These are phyloP conservation scores for Cyphellophora europaea DNA, from an alignment of 2,329 filamentous ascomycete species.

Conservation along the genomic window DNA sequence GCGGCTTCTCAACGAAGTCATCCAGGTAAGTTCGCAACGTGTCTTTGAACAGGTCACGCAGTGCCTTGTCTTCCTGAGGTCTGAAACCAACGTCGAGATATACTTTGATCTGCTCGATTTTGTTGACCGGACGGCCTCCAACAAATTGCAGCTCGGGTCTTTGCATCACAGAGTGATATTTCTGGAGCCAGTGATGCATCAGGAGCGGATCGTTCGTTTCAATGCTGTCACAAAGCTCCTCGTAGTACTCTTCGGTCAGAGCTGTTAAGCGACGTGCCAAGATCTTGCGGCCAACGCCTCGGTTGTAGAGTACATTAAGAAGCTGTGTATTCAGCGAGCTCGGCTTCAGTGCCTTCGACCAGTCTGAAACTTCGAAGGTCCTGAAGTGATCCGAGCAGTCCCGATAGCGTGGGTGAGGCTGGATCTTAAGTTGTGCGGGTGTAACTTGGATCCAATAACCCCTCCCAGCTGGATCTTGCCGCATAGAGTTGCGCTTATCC, in stretches of 20 bases:
- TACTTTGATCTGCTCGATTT: conserved; percentile 26
- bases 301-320: conserved; percentile 45
- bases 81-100: conserved; percentile 38
- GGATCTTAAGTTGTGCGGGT: conserved; percentile 49
- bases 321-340: conserved; percentile 45
- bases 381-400: conserved; percentile 31
- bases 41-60: conserved; percentile 21
- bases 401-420: conserved; percentile 29
- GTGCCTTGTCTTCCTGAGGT: conserved; percentile 29
- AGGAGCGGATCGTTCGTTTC: background rate
- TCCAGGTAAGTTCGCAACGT: conserved; percentile 32
- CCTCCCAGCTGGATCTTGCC: conserved; percentile 20
- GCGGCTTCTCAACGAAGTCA: conserved; percentile 35
- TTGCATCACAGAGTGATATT: conserved; percentile 4
- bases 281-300: conserved; percentile 33
- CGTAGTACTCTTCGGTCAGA: conserved; percentile 23
- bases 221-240: conserved; percentile 21
- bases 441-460: conserved; percentile 47
- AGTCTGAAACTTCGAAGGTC: conserved; percentile 45
- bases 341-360: background rate
- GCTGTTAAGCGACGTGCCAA: conserved; percentile 26
- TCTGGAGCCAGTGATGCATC: conserved; percentile 14
- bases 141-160: conserved; percentile 9
- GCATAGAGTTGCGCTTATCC: conserved; percentile 23
- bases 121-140: conserved; percentile 27